Percentiles rank a stretch among this genome's conserved stretches.
These are phyloP conservation scores for Odonthalia washingtoniensis DNA, from an alignment of 31 red algal genomes.

Conservation along the genomic window DNA sequence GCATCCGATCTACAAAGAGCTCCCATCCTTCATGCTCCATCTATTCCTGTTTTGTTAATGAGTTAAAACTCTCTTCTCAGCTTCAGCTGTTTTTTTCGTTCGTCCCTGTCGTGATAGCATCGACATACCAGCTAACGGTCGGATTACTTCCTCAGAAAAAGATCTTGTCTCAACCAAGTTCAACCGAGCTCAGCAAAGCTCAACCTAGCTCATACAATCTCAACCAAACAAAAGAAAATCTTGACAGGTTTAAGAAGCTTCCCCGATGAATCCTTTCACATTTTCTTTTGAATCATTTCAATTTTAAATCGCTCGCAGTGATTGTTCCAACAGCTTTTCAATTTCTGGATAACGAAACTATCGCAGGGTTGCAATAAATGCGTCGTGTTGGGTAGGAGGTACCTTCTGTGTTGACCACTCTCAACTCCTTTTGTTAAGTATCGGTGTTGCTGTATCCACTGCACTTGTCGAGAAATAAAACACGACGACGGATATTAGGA, in stretches of 20 bases:
- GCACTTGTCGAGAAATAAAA: constrained; percentile 27
- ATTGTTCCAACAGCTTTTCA: constrained; percentile 15
- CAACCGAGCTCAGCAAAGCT: no score
- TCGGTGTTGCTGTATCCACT: constrained; percentile 13
- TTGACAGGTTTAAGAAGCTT: constrained; percentile 41
- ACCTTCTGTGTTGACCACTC: background rate
- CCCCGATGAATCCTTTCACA: background rate
- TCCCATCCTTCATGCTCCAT: no score
- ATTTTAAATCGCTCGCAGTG: constrained; percentile 28
- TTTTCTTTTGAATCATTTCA: constrained; percentile 25
- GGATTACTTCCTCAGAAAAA: no score
- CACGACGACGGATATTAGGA: background rate
- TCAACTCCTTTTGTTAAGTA: background rate
- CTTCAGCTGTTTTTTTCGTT: no score
- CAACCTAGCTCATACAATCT: no score
- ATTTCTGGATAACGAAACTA: constrained; percentile 27
- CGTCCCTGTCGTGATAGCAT: no score
- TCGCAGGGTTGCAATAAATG: constrained; percentile 38
- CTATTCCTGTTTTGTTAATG: no score
- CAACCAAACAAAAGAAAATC: constrained; percentile 30
- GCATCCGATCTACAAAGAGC: no score
- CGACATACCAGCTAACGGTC: no score
- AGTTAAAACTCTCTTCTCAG: no score
- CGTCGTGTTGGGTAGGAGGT: constrained; percentile 12
- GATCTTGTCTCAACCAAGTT: no score